Evolutionary conservation across 345 rosid species (phyloP), one percentile per base, ranked within the genome.

Genomic region (Aethionema arabicum): DNA sequence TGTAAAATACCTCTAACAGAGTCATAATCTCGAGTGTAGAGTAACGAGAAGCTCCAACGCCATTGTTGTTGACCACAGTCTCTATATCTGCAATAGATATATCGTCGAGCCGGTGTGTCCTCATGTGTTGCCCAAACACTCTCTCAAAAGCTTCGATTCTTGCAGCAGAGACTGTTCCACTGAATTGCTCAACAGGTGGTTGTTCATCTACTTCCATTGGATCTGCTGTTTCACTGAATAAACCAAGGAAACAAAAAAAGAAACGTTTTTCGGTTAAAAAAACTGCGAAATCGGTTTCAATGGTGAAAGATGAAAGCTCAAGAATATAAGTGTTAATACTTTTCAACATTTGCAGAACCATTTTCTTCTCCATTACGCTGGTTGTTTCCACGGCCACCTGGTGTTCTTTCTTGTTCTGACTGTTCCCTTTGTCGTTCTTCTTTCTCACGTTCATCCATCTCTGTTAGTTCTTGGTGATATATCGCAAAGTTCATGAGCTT

Each of bases 391-490:
- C 73, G 86, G 48, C 83, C 77, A 49, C 48, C 74, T 50, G 63
- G 67, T 58, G 81, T 81, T 65, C 76, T 82, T 59, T 74, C 90
- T n/a, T 60, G 64, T 63, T 74, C 77, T 21, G 73, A 10, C 40
- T 59, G 69, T 76, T 93, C 99, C 73, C 77, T 81, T 56, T 66
- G 63, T 67, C 74, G 84, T 70, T 85, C 69, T 73, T 82, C 88
- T 74, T 85, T 82, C 71, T 93, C 99, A 6, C 99, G 90, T 41
- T 84, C 92, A 44, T 90, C 99, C 99, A 93, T 93, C 53, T 93
- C 97, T 11, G 88, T 83, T 75, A 93, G 68, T 68, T 93, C 99
- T 82, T 83, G 84, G 66, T 93, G 99, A 71, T 93, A 93, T 73
- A 90, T 90, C 30, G 99, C 99, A 76, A 93, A 93, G 76, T 93